Percentiles rank a stretch among this genome's conserved stretches.
These are phyloP conservation scores for Amanita rubescens DNA, from an alignment of 768 basidiomycete genomes.

Conservation along the genomic window DNA sequence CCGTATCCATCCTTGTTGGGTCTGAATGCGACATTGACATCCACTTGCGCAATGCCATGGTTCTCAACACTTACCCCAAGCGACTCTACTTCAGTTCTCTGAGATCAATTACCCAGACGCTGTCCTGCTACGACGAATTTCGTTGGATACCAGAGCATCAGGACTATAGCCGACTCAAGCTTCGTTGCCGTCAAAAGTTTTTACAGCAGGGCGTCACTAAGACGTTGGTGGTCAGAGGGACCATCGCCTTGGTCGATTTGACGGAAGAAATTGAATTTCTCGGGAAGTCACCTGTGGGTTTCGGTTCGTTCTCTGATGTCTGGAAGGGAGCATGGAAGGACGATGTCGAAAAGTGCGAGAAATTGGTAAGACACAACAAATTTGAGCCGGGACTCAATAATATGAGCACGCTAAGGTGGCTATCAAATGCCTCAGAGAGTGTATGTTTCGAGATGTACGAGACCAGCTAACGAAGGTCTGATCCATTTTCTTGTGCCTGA, in stretches of 20 bases:
- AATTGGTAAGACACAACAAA: constrained; percentile 20
- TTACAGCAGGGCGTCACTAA: constrained; percentile 50
- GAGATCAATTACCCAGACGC: constrained; percentile 39
- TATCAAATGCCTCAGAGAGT: constrained; percentile 46
- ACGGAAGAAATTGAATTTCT: constrained; percentile 46
- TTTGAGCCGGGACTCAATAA: background rate
- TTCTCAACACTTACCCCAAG: constrained; percentile 45
- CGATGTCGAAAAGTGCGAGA: constrained; percentile 29
- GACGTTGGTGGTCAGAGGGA: constrained; percentile 45
- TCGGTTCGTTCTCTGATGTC: constrained; percentile 54
- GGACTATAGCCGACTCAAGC: constrained; percentile 48
- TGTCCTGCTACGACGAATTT: constrained; percentile 15
- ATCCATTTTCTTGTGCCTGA: background rate
- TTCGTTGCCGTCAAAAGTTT: constrained; percentile 51
- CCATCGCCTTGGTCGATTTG: constrained; percentile 42
- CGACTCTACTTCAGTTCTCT: constrained; percentile 50
- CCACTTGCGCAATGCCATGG: constrained; percentile 50
- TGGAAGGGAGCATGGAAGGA: constrained; percentile 55
- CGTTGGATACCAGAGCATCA: constrained; percentile 43
- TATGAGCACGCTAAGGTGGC: constrained; percentile 35
- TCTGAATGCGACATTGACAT: constrained; percentile 47
- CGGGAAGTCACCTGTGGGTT: constrained; percentile 39
- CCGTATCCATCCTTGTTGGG: constrained; percentile 36
- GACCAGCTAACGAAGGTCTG: constrained; percentile 42
- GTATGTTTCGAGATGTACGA: constrained; percentile 41